Conservation (phyloP, 208 protist genomes). For the Angomonas deanei region DNA sequence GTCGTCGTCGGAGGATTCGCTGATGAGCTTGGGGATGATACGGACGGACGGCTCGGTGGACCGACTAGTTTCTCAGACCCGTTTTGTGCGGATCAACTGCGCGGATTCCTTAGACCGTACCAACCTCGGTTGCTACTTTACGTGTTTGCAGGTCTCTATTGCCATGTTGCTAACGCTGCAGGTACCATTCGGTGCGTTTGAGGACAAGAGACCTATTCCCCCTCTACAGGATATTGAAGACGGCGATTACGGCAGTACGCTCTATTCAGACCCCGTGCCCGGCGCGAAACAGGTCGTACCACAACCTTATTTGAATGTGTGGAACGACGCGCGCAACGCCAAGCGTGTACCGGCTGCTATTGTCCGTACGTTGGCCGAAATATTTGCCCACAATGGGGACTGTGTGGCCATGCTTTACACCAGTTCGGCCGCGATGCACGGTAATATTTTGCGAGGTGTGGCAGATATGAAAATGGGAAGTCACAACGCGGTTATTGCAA, state of each 20-base stretch:
- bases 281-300: conserved; percentile 34
- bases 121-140: conserved; percentile 93
- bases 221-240: conserved; percentile 43
- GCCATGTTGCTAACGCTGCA: conserved; percentile 71
- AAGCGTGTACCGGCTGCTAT: conserved; percentile 41
- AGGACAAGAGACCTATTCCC: conserved; percentile 39
- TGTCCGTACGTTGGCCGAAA: conserved; percentile 46
- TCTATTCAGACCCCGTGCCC: conserved; percentile 30
- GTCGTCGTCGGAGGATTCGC: conserved; percentile 31
- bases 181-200: conserved; percentile 44
- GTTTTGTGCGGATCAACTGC: conserved; percentile 91
- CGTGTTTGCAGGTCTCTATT: conserved; percentile 69
- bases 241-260: conserved; percentile 12
- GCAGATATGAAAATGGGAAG: conserved; percentile 53
- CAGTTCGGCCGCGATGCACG: conserved; percentile 92
- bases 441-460: conserved; percentile 77
- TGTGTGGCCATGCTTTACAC: conserved; percentile 89
- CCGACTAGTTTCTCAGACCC: conserved; percentile 45
- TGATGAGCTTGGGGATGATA: conserved; percentile 69
- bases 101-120: conserved; percentile 92
- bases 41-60: conserved; percentile 36
- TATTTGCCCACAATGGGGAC: conserved; percentile 88
- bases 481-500: conserved; percentile 82
- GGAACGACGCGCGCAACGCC: conserved; percentile 62
- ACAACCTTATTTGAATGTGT: conserved; percentile 59